A percentile compares a stretch with the other conserved stretches of the same genome.
Conservation (phyloP, 1,284 basidiomycete genomes). For the Sutorius eximius region DNA sequence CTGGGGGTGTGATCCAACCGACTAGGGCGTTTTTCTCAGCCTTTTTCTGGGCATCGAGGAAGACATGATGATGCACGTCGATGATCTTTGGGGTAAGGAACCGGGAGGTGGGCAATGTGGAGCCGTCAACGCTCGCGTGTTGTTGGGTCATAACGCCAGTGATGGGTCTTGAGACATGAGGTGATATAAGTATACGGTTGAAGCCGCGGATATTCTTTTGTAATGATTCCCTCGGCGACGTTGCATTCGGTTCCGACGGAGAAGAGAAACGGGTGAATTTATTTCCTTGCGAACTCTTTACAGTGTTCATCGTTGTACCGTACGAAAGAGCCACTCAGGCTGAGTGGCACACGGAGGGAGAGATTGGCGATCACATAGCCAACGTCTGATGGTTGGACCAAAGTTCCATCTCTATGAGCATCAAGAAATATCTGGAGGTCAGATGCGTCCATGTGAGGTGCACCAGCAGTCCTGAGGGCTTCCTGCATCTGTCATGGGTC, state of each 20-base stretch:
- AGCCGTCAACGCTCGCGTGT: not conserved
- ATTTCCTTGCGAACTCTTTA: slow-evolving; percentile 47
- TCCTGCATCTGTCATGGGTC: slow-evolving; percentile 63
- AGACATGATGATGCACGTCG: slow-evolving; percentile 74
- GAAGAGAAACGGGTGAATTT: slow-evolving; percentile 11
- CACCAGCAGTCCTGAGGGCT: slow-evolving; percentile 48
- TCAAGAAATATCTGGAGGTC: slow-evolving; percentile 62
- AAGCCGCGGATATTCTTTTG: slow-evolving; percentile 8
- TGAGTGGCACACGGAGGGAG: slow-evolving; percentile 54
- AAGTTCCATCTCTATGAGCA: slow-evolving; percentile 58
- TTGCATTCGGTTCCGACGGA: slow-evolving; percentile 19
- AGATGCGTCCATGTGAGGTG: slow-evolving; percentile 48
- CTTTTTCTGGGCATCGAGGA: slow-evolving; percentile 51
- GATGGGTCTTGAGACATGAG: not conserved
- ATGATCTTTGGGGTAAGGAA: slow-evolving; percentile 39
- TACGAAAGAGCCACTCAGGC: slow-evolving; percentile 73
- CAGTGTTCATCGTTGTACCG: slow-evolving; percentile 69
- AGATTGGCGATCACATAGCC: slow-evolving; percentile 77
- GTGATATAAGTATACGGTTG: slow-evolving; percentile 1
- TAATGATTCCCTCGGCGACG: slow-evolving; percentile 14
- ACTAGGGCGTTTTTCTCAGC: slow-evolving; percentile 42
- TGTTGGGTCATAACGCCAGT: slow-evolving; percentile 15
- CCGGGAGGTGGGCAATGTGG: not conserved
- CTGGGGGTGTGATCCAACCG: slow-evolving; percentile 61
- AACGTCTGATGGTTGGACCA: slow-evolving; percentile 69